These are phyloP conservation scores for Pythium graminicola DNA, from an alignment of 352 stramenopile species.

Conservation along the genomic window DNA sequence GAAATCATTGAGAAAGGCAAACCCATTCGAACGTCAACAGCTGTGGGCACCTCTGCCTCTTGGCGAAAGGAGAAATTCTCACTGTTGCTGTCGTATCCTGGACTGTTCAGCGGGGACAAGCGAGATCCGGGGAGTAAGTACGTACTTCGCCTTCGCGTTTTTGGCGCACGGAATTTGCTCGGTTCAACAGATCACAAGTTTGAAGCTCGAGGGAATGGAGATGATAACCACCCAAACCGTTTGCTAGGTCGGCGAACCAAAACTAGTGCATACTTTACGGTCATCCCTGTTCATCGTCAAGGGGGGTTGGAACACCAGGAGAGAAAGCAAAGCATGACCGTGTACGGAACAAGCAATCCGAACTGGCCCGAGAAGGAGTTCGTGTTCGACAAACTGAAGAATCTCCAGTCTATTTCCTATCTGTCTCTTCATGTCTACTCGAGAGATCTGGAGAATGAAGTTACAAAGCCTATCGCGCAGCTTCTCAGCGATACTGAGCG, in stretches of 20 bases:
- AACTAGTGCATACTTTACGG: slow-evolving; percentile 60
- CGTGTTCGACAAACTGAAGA: slow-evolving; percentile 48
- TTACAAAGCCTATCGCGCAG: slow-evolving; percentile 23
- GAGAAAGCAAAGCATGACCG: slow-evolving; percentile 53
- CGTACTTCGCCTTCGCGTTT: slow-evolving; percentile 40
- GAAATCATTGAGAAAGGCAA: slow-evolving; percentile 35
- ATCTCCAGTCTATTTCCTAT: slow-evolving; percentile 46
- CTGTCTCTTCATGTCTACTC: slow-evolving; percentile 66
- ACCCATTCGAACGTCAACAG: slow-evolving; percentile 37
- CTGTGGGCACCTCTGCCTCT: slow-evolving; percentile 24
- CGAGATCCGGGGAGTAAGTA: slow-evolving; percentile 28
- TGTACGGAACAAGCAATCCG: slow-evolving; percentile 55
- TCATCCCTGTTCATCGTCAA: slow-evolving; percentile 45
- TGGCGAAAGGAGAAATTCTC: slow-evolving; percentile 64
- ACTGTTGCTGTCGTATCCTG: slow-evolving; percentile 55
- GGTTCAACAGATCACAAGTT: slow-evolving; percentile 4
- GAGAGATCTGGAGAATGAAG: slow-evolving; percentile 38
- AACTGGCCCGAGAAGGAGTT: slow-evolving; percentile 60
- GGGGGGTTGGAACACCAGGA: slow-evolving; percentile 38
- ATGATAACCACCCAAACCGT: slow-evolving; percentile 5
- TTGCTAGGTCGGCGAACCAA: slow-evolving; percentile 11
- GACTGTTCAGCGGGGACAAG: slow-evolving; percentile 44
- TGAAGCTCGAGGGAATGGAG: not conserved
- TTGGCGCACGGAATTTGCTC: slow-evolving; percentile 37
- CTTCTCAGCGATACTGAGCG: slow-evolving; percentile 36